Base-by-base conservation (phyloP, 371 early-diverging fungal species). In the Lichtheimia ornata region DNA sequence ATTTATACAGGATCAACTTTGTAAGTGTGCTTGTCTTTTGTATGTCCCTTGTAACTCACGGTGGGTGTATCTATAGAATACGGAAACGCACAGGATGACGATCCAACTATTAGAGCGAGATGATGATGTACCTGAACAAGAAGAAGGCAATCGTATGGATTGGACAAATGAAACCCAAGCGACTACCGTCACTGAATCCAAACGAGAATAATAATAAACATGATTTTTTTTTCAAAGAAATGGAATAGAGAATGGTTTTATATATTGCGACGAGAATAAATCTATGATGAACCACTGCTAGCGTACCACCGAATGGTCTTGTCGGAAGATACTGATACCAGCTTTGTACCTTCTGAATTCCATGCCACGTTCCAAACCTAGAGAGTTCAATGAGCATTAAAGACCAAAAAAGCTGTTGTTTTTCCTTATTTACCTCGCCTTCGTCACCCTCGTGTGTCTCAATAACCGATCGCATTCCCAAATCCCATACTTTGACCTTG, bases 61-160 rank as follows among this genome's bases (percentile, higher is more conserved):
- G 45, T 55, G 5, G 2, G n/a, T n/a, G n/a, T n/a, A n/a, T n/a
- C n/a, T 43, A 11, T 63, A 87, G 85, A 74, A 84, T 54, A 85
- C 83, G 63, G 82, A 85, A 35, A 78, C 79, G 45, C 67, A 74
- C 42, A 75, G 81, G 20, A 84, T 96, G 82, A 88, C 94, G 2
- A 88, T 95, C 40, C 94, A 94, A 69, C 66, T 95, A 51, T 68
- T 97, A 44, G 86, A 86, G 44, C 93, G 91, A 69, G 92, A 95
- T 51, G 96, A 97, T 61, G 85, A 90, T 43, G 85, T 89, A 58
- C 62, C 88, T 20, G 91, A 91, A 56, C 97, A 96, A 88, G 92
- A 93, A 22, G 84, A 93, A 63, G 96, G 96, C 60, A 91, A 90
- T 61, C 97, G 91, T 63, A 93, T 95, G 73, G 76, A 86, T 54